Conservation (phyloP, 176 grass and related monocot genomes). For the Hsuehochloa calcarea region DNA sequence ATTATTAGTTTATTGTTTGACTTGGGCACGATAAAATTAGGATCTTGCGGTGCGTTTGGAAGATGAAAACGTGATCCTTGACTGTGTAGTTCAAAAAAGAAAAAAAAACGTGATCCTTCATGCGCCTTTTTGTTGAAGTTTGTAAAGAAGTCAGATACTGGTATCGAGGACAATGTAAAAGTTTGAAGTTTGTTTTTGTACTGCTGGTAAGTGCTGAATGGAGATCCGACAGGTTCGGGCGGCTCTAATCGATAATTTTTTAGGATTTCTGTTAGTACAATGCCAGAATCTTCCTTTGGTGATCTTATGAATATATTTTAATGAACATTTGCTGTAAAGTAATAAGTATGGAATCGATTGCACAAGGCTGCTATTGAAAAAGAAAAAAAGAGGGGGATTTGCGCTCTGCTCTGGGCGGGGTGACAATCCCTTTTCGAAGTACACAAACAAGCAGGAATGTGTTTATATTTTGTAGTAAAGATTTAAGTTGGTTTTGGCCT, state of each 20-base stretch:
- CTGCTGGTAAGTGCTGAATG: not conserved
- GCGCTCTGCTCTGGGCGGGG: not conserved
- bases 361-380: not conserved
- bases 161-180: not conserved
- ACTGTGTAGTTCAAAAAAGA: not conserved
- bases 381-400: not conserved
- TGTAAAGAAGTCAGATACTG: slow-evolving; percentile 8
- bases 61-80: not conserved
- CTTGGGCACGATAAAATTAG: not conserved
- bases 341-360: not conserved
- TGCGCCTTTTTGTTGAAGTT: not conserved
- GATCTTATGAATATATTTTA: not conserved
- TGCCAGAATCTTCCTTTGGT: not conserved
- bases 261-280: not conserved
- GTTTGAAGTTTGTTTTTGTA: not conserved
- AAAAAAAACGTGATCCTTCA: not conserved
- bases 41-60: slow-evolving; percentile 1
- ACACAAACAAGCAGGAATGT: not conserved
- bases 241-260: not conserved
- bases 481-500: not conserved
- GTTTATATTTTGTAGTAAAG: not conserved
- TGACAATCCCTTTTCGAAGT: not conserved
- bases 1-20: slow-evolving; percentile 2
- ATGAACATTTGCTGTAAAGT: not conserved
- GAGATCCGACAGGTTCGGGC: not conserved